Percentiles rank a stretch among this genome's conserved stretches.
Evolutionary conservation across 2,329 filamentous ascomycete genomes (phyloP).

Genomic region (Colletotrichum chlorophyti): DNA sequence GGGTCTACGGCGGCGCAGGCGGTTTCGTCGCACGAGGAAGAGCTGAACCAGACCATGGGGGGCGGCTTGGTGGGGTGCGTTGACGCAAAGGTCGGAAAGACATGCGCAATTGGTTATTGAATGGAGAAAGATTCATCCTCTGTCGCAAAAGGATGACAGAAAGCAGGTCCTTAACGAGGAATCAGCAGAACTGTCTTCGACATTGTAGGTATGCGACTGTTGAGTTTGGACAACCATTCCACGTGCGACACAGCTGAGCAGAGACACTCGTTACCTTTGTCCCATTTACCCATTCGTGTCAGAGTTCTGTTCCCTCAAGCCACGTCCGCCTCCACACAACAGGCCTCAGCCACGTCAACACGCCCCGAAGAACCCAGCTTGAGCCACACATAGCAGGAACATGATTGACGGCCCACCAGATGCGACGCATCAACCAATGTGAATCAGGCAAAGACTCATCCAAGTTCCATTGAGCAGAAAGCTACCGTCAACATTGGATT

Average conservation of each 20-base stretch:
- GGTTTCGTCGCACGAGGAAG: conserved; percentile 63
- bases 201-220: conserved; percentile 16
- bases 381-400: conserved; percentile 7
- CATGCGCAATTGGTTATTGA: conserved; percentile 13
- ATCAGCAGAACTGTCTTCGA: conserved; percentile 8
- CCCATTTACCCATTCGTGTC: conserved; percentile 9
- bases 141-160: not conserved
- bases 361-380: no score
- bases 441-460: conserved; percentile 14
- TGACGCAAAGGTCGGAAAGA: conserved; percentile 7
- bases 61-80: conserved; percentile 12
- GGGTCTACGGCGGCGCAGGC: conserved; percentile 57
- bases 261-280: not conserved
- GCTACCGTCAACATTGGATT: no score
- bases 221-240: conserved; percentile 11
- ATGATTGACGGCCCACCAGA: not conserved
- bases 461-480: no score
- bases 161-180: conserved; percentile 6
- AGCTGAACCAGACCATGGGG: conserved; percentile 32
- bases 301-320: conserved; percentile 11
- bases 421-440: conserved; percentile 9
- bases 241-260: conserved; percentile 1
- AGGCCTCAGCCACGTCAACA: conserved; percentile 1
- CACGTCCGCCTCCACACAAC: conserved; percentile 4
- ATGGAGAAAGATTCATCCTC: conserved; percentile 5